These are phyloP conservation scores for Abrus precatorius DNA, from an alignment of 306 rosid genomes.

Conservation along the genomic window DNA sequence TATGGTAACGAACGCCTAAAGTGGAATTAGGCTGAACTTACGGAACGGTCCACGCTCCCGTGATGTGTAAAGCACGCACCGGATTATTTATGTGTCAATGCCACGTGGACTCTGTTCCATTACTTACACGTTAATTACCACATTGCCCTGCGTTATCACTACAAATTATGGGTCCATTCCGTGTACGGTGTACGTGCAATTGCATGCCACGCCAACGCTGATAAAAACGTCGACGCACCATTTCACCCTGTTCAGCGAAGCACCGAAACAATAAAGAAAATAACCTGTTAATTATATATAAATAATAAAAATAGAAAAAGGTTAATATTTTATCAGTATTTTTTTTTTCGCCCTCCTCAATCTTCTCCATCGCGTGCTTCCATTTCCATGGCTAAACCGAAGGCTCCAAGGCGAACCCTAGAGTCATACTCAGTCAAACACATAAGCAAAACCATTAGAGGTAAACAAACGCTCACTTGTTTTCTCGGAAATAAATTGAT, in stretches of 20 bases:
- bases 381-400: slow-evolving; percentile 80
- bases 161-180: slow-evolving; percentile 6
- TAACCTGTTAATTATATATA: not conserved
- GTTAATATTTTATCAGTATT: slow-evolving; percentile 18
- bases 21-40: not conserved
- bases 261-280: slow-evolving; percentile 12
- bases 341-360: slow-evolving; percentile 31
- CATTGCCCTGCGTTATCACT: slow-evolving; percentile 17
- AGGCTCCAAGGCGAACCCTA: slow-evolving; percentile 91
- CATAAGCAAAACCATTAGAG: slow-evolving; percentile 78
- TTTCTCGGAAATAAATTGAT: not conserved
- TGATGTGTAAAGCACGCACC: slow-evolving; percentile 24
- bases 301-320: not conserved
- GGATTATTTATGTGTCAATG: slow-evolving; percentile 17
- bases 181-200: not conserved
- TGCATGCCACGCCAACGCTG: not conserved
- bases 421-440: slow-evolving; percentile 92
- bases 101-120: slow-evolving; percentile 46
- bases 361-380: slow-evolving; percentile 18
- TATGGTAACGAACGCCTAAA: not conserved
- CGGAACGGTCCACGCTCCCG: slow-evolving; percentile 22
- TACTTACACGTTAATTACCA: not conserved
- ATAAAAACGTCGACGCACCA: not conserved
- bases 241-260: slow-evolving; percentile 19
- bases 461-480: slow-evolving; percentile 45